Percentiles rank a stretch among this genome's conserved stretches.
These are phyloP conservation scores for Teratosphaeria epicoccoides DNA, from an alignment of 2,329 filamentous ascomycete species.

Conservation along the genomic window DNA sequence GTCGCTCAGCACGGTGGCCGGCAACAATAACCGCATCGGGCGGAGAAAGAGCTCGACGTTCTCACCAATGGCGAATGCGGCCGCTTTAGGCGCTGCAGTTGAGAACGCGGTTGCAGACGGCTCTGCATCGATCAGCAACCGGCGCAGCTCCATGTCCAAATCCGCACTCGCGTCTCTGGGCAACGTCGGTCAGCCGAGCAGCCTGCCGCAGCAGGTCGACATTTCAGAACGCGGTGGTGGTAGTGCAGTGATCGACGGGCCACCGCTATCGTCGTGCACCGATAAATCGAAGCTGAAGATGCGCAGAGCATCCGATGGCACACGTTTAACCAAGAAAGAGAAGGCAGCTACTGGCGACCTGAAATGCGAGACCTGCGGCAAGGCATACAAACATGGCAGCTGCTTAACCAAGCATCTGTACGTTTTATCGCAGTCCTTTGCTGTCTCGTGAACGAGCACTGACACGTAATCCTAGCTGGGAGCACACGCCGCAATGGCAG, in stretches of 20 bases:
- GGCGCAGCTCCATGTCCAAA: slow-evolving; percentile 62
- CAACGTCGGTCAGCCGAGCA: slow-evolving; percentile 50
- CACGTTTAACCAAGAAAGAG: slow-evolving; percentile 70
- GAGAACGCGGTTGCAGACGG: slow-evolving; percentile 51
- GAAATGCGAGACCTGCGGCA: slow-evolving; percentile 94
- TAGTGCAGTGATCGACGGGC: slow-evolving; percentile 57
- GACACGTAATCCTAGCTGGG: slow-evolving; percentile 60
- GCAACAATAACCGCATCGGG: slow-evolving; percentile 67
- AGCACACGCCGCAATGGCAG: slow-evolving; percentile 97
- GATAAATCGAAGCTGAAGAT: slow-evolving; percentile 43
- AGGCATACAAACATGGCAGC: slow-evolving; percentile 99
- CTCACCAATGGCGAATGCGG: slow-evolving; percentile 59
- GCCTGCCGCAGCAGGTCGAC: slow-evolving; percentile 45
- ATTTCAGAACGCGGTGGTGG: slow-evolving; percentile 27
- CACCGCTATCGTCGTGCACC: slow-evolving; percentile 43
- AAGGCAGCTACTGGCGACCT: slow-evolving; percentile 75
- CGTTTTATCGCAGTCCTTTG: slow-evolving; percentile 38
- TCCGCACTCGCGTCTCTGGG: slow-evolving; percentile 37
- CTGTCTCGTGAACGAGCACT: neutral
- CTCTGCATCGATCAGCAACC: slow-evolving; percentile 46
- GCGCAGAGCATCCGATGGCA: slow-evolving; percentile 71
- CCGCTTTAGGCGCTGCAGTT: slow-evolving; percentile 60
- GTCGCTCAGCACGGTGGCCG: slow-evolving; percentile 65
- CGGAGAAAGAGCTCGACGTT: slow-evolving; percentile 88
- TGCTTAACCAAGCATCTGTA: slow-evolving; percentile 99